A percentile compares a stretch with the other conserved stretches of the same genome.
phyloP scores from a whole-genome alignment of 2,329 filamentous ascomycete species.

The Verticillium dahliae region DNA sequence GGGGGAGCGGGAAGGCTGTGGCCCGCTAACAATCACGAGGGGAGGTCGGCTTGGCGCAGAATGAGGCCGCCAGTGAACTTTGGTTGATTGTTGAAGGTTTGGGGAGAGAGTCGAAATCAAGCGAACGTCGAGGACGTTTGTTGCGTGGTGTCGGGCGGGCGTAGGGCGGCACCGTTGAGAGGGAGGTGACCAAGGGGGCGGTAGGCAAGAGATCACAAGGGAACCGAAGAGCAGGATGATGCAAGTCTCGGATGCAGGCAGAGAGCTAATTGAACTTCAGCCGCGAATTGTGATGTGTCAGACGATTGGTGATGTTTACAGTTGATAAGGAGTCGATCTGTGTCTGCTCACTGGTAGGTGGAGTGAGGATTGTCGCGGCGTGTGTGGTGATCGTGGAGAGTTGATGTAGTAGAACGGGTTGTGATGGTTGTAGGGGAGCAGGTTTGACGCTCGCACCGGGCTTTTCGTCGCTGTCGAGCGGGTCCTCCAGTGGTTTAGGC shows the following conservation, averaged over 20 bases:
- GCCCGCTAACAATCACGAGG: neutral
- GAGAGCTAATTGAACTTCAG: neutral
- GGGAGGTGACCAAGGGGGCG: neutral
- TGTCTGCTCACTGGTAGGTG: neutral
- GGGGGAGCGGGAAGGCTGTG: neutral
- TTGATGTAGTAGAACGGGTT: slow-evolving; percentile 1
- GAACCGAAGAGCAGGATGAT: neutral
- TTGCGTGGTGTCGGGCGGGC: neutral
- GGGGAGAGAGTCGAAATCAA: neutral
- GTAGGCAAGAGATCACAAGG: neutral
- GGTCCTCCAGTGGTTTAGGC: neutral
- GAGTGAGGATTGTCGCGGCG: neutral
- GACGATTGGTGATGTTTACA: neutral
- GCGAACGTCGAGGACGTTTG: neutral
- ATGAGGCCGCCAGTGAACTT: neutral
- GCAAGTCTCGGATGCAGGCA: neutral
- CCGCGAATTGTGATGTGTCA: neutral
- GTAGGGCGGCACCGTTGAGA: neutral
- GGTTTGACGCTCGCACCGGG: neutral
- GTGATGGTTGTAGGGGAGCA: neutral
- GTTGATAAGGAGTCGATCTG: neutral
- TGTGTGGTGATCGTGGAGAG: neutral
- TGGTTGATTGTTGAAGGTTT: neutral
- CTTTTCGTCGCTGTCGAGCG: neutral
- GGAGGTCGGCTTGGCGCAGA: neutral